phyloP scores from a whole-genome alignment of 1,284 basidiomycete genomes.

The Trametes hirsuta region DNA sequence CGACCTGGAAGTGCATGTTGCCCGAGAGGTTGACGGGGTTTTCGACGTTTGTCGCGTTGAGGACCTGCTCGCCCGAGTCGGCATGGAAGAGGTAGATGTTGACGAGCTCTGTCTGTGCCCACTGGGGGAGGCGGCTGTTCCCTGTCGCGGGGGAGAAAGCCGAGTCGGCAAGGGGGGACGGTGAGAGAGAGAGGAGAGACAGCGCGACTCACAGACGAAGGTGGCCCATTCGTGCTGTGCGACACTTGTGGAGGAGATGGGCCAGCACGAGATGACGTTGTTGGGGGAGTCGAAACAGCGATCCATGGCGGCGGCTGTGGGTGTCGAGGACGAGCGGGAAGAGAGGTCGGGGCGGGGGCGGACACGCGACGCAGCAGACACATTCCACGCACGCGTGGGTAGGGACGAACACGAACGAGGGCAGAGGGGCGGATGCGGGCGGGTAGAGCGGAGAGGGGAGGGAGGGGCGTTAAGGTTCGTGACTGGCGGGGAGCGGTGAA shows the following conservation, averaged over 20 bases:
- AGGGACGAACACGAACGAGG: conserved; percentile 1
- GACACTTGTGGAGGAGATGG: conserved; percentile 52
- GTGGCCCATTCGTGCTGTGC: conserved; percentile 71
- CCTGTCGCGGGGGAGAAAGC: conserved; percentile 37
- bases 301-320: conserved; percentile 36
- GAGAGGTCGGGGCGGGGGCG: not conserved
- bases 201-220: conserved; percentile 69
- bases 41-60: conserved; percentile 40
- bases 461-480: conserved; percentile 9
- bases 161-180: conserved; percentile 6
- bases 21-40: conserved; percentile 65
- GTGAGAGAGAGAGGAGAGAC: conserved; percentile 6
- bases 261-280: conserved; percentile 73
- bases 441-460: conserved; percentile 3
- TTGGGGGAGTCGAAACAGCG: conserved; percentile 56
- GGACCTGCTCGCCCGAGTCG: conserved; percentile 55
- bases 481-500: not conserved
- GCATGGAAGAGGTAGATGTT: conserved; percentile 74
- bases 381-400: not conserved
- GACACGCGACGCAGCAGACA: not conserved
- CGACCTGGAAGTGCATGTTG: conserved; percentile 53
- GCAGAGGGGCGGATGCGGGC: conserved; percentile 5
- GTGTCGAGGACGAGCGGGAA: not conserved
- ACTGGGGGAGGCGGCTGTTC: conserved; percentile 53
- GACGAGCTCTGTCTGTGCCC: conserved; percentile 50